phyloP scores from a whole-genome alignment of 2,329 filamentous ascomycete genomes.

The Biscogniauxia sp. region DNA sequence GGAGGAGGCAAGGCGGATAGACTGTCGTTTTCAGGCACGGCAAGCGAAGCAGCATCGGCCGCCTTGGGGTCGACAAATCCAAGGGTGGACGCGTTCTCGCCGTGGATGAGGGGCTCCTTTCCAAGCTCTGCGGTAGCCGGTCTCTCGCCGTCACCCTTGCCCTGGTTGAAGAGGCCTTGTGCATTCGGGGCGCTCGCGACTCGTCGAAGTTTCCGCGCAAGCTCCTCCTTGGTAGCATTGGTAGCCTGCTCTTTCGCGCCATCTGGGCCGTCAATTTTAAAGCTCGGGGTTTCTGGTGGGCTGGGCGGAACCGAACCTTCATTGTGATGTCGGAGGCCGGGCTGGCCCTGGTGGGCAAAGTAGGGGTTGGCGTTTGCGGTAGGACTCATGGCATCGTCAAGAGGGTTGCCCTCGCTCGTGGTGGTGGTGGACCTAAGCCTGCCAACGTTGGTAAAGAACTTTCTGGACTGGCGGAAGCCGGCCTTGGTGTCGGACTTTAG shows the following conservation, averaged over 20 bases:
- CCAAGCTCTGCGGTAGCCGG: conserved; percentile 83
- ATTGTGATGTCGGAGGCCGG: conserved; percentile 90
- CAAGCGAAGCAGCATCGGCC: conserved; percentile 38
- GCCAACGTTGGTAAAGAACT: conserved; percentile 81
- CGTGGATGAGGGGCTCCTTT: conserved; percentile 71
- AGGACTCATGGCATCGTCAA: conserved; percentile 86
- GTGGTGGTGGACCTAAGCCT: conserved; percentile 88
- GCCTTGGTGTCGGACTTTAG: conserved; percentile 61
- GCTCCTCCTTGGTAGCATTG: conserved; percentile 83
- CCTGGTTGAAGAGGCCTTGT: conserved; percentile 76
- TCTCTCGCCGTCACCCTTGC: conserved; percentile 59
- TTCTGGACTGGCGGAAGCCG: conserved; percentile 78
- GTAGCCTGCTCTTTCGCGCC: conserved; percentile 66
- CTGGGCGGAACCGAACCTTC: conserved; percentile 90
- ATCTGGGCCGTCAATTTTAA: conserved; percentile 69
- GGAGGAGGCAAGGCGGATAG: conserved; percentile 65
- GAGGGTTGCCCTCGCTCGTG: conserved; percentile 85
- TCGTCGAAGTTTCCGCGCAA: conserved; percentile 86
- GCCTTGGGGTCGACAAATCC: conserved; percentile 46
- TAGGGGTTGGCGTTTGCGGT: conserved; percentile 96
- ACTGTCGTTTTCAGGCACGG: conserved; percentile 46
- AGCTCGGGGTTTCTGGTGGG: conserved; percentile 82
- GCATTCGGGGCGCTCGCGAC: conserved; percentile 97
- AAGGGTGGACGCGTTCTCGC: conserved; percentile 49
- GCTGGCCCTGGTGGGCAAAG: conserved; percentile 93